These are phyloP conservation scores for Aethionema arabicum DNA, from an alignment of 345 rosid genomes.

Conservation along the genomic window DNA sequence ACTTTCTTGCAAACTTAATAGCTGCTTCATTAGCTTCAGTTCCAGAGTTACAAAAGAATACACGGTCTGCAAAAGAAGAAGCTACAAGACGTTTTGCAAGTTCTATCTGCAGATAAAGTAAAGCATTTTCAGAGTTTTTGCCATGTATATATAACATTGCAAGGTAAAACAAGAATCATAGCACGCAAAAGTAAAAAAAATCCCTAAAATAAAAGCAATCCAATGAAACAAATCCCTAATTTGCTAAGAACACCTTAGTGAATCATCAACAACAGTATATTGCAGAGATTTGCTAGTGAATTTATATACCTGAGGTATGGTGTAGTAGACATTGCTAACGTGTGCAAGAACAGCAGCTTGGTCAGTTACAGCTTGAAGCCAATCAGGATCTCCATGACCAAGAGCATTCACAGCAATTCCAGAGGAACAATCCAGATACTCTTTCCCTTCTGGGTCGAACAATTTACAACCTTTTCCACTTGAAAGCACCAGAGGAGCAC, in stretches of 20 bases:
- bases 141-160: neutral
- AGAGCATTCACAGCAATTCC: slow-evolving; percentile 88
- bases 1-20: slow-evolving; percentile 86
- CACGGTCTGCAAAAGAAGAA: slow-evolving; percentile 75
- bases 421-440: slow-evolving; percentile 70
- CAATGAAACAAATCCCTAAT: too few relatives aligned
- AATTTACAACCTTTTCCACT: slow-evolving; percentile 79
- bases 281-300: neutral
- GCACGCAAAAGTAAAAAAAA: too few relatives aligned
- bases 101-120: slow-evolving; percentile 51
- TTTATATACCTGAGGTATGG: slow-evolving; percentile 69
- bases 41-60: slow-evolving; percentile 86
- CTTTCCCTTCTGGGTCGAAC: slow-evolving; percentile 71
- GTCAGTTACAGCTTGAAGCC: slow-evolving; percentile 65
- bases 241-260: neutral
- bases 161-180: too few relatives aligned
- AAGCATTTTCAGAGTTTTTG: neutral
- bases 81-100: slow-evolving; percentile 78
- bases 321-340: slow-evolving; percentile 72
- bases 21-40: slow-evolving; percentile 98
- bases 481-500: slow-evolving; percentile 66
- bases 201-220: too few relatives aligned
- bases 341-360: slow-evolving; percentile 74
- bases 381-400: slow-evolving; percentile 81
- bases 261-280: neutral